These are phyloP conservation scores for Ascochyta lentis DNA, from an alignment of 2,329 filamentous ascomycete species.

Conservation along the genomic window DNA sequence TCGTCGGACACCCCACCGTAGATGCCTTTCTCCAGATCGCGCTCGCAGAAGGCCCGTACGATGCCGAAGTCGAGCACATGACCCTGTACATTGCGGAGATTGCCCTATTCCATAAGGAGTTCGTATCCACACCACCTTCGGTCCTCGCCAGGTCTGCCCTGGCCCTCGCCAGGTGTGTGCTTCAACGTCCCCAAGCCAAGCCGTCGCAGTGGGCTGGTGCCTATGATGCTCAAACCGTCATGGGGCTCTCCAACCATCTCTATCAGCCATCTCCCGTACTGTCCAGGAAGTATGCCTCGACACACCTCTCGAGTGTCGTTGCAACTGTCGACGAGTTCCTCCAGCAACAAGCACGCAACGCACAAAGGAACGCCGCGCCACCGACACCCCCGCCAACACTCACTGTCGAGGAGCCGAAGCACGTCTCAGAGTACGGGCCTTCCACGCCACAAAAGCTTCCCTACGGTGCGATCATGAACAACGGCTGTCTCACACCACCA, in stretches of 20 bases:
- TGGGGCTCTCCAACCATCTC: slow-evolving; percentile 69
- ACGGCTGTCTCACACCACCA: slow-evolving; percentile 83
- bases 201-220: slow-evolving; percentile 78
- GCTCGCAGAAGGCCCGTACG: slow-evolving; percentile 74
- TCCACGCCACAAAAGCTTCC: slow-evolving; percentile 81
- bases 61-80: slow-evolving; percentile 93
- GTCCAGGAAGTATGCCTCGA: slow-evolving; percentile 71
- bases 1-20: slow-evolving; percentile 92
- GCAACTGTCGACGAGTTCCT: slow-evolving; percentile 71
- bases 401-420: slow-evolving; percentile 57
- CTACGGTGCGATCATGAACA: slow-evolving; percentile 66
- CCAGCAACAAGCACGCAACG: slow-evolving; percentile 62
- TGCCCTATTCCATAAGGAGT: slow-evolving; percentile 94
- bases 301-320: slow-evolving; percentile 70
- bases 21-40: slow-evolving; percentile 92
- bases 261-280: slow-evolving; percentile 72
- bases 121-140: slow-evolving; percentile 90
- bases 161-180: slow-evolving; percentile 83
- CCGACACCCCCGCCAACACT: slow-evolving; percentile 69
- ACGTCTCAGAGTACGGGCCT: slow-evolving; percentile 61
- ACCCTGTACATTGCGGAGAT: slow-evolving; percentile 93
- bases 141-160: slow-evolving; percentile 88
- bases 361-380: slow-evolving; percentile 48
- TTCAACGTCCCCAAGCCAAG: slow-evolving; percentile 77
- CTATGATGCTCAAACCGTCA: slow-evolving; percentile 71